Conservation (phyloP, 148 eudicot genomes). For the Oxyria digyna region DNA sequence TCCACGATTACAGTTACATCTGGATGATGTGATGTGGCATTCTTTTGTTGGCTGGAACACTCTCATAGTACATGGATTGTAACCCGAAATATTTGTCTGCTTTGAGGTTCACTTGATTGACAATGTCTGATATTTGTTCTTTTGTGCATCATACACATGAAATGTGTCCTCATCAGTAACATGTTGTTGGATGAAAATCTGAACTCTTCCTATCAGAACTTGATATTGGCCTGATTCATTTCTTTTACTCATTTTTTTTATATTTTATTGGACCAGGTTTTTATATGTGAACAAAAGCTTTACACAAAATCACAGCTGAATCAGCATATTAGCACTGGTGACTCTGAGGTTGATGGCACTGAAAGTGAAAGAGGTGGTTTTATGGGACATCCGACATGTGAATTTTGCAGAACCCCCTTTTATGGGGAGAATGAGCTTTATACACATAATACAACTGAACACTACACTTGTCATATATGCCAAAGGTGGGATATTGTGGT, state of each 20-base stretch:
- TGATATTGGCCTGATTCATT: not conserved
- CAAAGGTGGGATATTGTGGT: slow-evolving; percentile 42
- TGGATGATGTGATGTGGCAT: not conserved
- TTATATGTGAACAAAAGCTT: slow-evolving; percentile 92
- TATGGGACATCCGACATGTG: slow-evolving; percentile 85
- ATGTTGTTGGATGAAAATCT: not conserved
- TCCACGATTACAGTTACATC: not conserved
- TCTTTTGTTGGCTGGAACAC: not conserved
- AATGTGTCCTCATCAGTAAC: not conserved
- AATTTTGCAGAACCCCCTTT: slow-evolving; percentile 71
- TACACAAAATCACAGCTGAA: slow-evolving; percentile 72
- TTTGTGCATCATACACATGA: not conserved
- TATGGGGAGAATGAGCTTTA: slow-evolving; percentile 95
- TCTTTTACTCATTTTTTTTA: not conserved
- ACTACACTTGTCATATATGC: slow-evolving; percentile 84
- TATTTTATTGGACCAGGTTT: slow-evolving; percentile 39
- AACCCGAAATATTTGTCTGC: not conserved
- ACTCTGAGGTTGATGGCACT: slow-evolving; percentile 90
- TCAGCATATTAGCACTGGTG: slow-evolving; percentile 79
- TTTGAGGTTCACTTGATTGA: not conserved
- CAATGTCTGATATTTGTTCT: not conserved
- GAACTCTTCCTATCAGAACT: not conserved
- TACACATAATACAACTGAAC: slow-evolving; percentile 76
- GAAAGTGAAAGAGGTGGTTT: slow-evolving; percentile 98
- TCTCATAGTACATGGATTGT: not conserved